Base-by-base conservation (phyloP, 2,329 filamentous ascomycete species). In the Tolypocladium amazonense region DNA sequence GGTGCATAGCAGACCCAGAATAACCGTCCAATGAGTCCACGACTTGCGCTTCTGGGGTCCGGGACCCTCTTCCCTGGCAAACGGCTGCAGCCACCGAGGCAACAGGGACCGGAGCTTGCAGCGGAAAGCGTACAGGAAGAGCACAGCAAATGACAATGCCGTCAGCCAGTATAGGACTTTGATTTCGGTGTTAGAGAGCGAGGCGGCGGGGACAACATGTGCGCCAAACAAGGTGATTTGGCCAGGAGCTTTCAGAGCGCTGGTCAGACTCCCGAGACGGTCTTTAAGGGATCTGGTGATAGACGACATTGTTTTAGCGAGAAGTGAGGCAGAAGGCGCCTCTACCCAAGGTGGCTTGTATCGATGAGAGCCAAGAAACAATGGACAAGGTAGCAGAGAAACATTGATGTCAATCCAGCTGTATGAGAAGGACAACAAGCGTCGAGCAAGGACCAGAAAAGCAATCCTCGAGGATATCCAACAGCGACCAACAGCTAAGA, bases 71-170 rank as follows among this genome's bases (percentile, higher is more conserved):
- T 81, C 78, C 11, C 70, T 67, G 3, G 78, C 78, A 61, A 81
- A 81, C 1, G 74, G 73, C 12, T 69, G 71, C 18, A 73, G 66
- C 76, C 77, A 80, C 52, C 66, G 68, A 0, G 78, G 77, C 1
- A 73, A 67, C 3, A 63, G 61, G 4, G 68, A 67, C 2, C 66
- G 61, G 7, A 75, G 59, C 3, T 63, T 66, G 4, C 63, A 58
- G 9, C 63, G 67, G 60, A 56, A 59, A 30, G 73, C 35, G 58
- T 73, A 70, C 20, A 75, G 57, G 23, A 72, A 60, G 27, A 69
- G 56, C 6, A 68, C 65, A 9, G 69, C 64, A 12, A 75, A 54
- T 6, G 74, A 72, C 6, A 68, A 35, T 1, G 57, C 58, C 6
- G 69, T 58, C 23, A 71, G 58, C 7, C 58, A 47, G 41, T 68